phyloP scores from a whole-genome alignment of 148 eudicot species.

The Cornus suecica region DNA sequence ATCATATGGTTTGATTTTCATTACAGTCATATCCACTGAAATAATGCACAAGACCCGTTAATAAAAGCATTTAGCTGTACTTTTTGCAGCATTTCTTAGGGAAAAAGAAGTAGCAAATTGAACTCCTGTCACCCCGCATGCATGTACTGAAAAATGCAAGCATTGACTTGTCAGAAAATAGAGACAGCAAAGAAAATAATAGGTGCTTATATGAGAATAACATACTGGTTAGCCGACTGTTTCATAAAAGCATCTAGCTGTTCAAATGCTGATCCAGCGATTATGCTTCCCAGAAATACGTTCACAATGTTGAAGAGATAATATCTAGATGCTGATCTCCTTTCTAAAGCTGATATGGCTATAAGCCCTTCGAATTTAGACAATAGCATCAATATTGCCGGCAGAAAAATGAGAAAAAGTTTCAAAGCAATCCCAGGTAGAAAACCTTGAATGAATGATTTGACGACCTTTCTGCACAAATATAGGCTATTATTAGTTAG shows the following conservation, averaged over 20 bases:
- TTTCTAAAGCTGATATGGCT: constrained; percentile 66
- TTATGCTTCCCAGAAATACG: constrained; percentile 84
- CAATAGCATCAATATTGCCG: constrained; percentile 90
- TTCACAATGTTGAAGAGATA: constrained; percentile 87
- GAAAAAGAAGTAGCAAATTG: too few relatives aligned
- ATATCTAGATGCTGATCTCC: constrained; percentile 89
- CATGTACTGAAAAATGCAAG: neutral
- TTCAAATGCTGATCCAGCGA: constrained; percentile 75
- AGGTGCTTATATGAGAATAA: constrained; percentile 5
- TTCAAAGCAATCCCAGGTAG: constrained; percentile 91
- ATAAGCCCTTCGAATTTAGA: constrained; percentile 87
- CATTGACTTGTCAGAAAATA: neutral
- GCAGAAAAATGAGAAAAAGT: constrained; percentile 88
- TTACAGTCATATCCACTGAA: too few relatives aligned
- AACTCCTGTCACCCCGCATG: too few relatives aligned
- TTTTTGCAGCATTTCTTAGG: too few relatives aligned
- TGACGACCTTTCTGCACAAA: constrained; percentile 62
- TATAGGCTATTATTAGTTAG: constrained; percentile 9
- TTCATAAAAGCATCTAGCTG: constrained; percentile 61
- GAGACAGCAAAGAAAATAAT: neutral
- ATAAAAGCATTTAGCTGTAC: too few relatives aligned
- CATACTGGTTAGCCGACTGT: constrained; percentile 62
- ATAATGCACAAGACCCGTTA: too few relatives aligned
- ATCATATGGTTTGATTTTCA: too few relatives aligned
- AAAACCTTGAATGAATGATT: constrained; percentile 73